Evolutionary conservation across 2,329 filamentous ascomycete species (phyloP), one percentile per base, ranked within the genome.

Genomic region (Fonsecaea nubica): DNA sequence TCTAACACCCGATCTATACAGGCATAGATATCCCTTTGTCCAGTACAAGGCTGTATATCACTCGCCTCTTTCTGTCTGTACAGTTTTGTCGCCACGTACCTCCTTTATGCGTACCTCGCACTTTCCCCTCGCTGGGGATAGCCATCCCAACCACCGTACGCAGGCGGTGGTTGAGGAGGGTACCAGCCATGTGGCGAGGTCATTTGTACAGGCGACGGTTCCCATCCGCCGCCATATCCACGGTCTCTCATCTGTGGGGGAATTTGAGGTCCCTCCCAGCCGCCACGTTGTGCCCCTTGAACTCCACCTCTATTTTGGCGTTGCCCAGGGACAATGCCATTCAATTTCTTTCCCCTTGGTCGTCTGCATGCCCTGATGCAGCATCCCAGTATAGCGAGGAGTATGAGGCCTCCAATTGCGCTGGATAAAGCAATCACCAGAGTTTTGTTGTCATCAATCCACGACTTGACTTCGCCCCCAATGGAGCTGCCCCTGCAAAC

Each of bases 401-500:
- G 75, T 5, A 96, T 73, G 5, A 97, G 81, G 6, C 85, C 87
- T 56, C 92, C 94, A 15, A 96, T 82, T 10, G 88, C 90, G 55
- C 83, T 82, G 4, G 86, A 87, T 10, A 98, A 82, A 30, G 91
- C 93, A 70, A 98, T 97, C 71, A 96, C 90, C 69, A 98, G 86
- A 60, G 86, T 81, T 78, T 91, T 91, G 81, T 98, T 89, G 71
- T 89, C 80, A 32, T 86, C 80, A 77, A 98, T 89, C 90, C 92
- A 97, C 67, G 84, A 85, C 62, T 81, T 82, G 69, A 96, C 89
- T 79, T 93, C 89, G 69, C 88, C 89, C 72, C 84, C 84, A 1
- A 91, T 85, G 33, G 86, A 89, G 40, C 87, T 82, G 68, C 92
- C 93, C 73, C 85, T 78, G 79, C 95, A 99, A 72, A 84, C 81